phyloP scores from a whole-genome alignment of 768 basidiomycete species.

The Agaricus subrufescens region DNA sequence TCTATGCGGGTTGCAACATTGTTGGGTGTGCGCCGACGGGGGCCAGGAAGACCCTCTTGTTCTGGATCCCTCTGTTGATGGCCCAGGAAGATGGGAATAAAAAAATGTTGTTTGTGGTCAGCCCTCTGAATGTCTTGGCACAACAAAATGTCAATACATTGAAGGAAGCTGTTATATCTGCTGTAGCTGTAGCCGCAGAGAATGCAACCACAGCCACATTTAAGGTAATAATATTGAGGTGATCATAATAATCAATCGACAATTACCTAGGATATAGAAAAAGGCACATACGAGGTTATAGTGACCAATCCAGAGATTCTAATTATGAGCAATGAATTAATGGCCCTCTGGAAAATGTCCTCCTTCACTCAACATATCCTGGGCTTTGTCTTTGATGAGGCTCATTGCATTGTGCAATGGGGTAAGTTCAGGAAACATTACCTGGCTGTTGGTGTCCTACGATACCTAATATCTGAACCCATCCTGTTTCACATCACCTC shows the following conservation, averaged over 20 bases:
- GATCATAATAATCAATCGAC: not conserved
- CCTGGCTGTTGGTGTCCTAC: not conserved
- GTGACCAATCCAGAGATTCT: conserved; percentile 1
- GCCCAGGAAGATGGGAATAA: conserved; percentile 10
- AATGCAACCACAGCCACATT: not conserved
- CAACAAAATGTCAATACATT: conserved; percentile 22
- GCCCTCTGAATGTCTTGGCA: conserved; percentile 26
- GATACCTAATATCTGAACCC: not conserved
- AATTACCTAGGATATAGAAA: not conserved
- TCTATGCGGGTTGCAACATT: conserved; percentile 2
- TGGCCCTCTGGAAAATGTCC: conserved; percentile 5
- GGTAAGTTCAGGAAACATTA: not conserved
- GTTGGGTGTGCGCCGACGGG: conserved; percentile 9
- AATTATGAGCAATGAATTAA: not conserved
- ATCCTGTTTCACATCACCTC: not conserved
- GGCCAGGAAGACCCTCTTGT: conserved; percentile 8
- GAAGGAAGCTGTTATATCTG: not conserved
- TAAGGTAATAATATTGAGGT: not conserved
- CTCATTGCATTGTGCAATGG: conserved; percentile 21
- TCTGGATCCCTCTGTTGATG: conserved; percentile 17
- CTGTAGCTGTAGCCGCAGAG: not conserved
- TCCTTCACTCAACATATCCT: not conserved
- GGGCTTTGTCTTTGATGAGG: conserved; percentile 31
- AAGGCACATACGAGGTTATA: not conserved
- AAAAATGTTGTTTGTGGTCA: conserved; percentile 19